Evolutionary conservation across 192 early-diverging fungal genomes (phyloP), one percentile per base, ranked within the genome.

Genomic region (Mortierella alpina): DNA sequence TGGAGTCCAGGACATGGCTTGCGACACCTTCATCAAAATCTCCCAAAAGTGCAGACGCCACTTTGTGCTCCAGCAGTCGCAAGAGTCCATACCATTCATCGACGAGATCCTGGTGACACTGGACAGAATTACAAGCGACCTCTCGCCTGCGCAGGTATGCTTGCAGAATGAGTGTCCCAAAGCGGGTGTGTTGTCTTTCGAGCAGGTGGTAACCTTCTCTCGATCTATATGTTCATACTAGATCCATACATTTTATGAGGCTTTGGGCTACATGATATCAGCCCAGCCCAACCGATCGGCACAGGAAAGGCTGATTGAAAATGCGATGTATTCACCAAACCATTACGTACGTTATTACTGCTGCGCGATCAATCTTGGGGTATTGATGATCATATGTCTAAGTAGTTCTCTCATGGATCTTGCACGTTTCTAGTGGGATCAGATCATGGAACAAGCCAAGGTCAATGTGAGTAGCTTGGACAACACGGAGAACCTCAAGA

Each of bases 1-100:
- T 68, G 98, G 98, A 85, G 98, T 99, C 42, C 97, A 98, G 78
- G 98, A 99, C 83, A 99, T 99, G 98, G 98, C 98, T 55, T 99
- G 98, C 84, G 98, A 99, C 84, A 98, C 98, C 4, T 98, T 98
- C 85, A 98, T 98, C 73, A 99, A 98, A 72, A 99, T 99, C 80
- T 90, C 97, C 12, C 95, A 96, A 82, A 98, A 98, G 81, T 98
- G 97, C 86, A 94, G 92, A 54, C 91, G 96, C 46, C 95, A 98
- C 77, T 98, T 99, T 88, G 92, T 98, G 49, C 83, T 91, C 18
- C 95, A 96, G 82, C 98, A 99, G 85, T 87, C 91, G 8, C 92
- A 92, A 23, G 98, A 99, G 83, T 71, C 86, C 18, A 85, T 83
- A 53, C 96, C 98, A 12, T 98, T 97, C 72, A 96, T 99, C 67